phyloP scores from a whole-genome alignment of 2,329 filamentous ascomycete species.

The Aspergillus proliferans region DNA sequence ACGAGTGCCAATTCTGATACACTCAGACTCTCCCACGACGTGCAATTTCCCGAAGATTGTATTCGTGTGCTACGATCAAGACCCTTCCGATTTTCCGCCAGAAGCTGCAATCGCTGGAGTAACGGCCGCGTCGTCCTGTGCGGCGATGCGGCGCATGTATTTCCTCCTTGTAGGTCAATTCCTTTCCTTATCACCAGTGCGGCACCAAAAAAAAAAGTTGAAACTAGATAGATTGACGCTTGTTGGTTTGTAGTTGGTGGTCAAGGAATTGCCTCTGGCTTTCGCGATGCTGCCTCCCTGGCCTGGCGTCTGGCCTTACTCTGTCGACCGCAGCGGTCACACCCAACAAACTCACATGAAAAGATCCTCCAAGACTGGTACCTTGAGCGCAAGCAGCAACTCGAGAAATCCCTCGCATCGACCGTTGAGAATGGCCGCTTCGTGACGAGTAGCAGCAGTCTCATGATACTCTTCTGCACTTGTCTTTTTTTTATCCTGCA shows the following conservation, averaged over 20 bases:
- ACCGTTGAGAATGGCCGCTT: constrained; percentile 32
- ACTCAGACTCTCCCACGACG: constrained; percentile 17
- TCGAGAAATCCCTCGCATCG: constrained; percentile 28
- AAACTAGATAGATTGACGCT: not conserved
- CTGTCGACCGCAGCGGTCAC: constrained; percentile 8
- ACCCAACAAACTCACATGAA: constrained; percentile 13
- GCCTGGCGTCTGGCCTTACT: constrained; percentile 33
- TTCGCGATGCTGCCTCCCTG: constrained; percentile 33
- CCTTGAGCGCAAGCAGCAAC: constrained; percentile 33
- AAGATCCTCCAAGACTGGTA: constrained; percentile 28
- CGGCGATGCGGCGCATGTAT: constrained; percentile 49
- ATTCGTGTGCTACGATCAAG: constrained; percentile 42
- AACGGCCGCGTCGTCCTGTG: constrained; percentile 38
- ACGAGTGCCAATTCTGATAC: constrained; percentile 2
- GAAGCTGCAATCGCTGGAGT: constrained; percentile 46
- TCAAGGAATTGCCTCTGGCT: constrained; percentile 38
- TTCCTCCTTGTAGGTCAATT: constrained; percentile 40
- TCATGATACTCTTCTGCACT: constrained; percentile 28
- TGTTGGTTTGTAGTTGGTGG: constrained; percentile 27
- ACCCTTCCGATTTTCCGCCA: constrained; percentile 42
- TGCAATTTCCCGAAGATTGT: constrained; percentile 41
- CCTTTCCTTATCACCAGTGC: no score
- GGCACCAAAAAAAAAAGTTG: not conserved
- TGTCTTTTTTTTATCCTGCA: constrained; percentile 29
- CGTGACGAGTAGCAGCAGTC: constrained; percentile 21